Evolutionary conservation across 2,329 filamentous ascomycete genomes (phyloP).

Genomic region (Fusarium tanahbumbuense): DNA sequence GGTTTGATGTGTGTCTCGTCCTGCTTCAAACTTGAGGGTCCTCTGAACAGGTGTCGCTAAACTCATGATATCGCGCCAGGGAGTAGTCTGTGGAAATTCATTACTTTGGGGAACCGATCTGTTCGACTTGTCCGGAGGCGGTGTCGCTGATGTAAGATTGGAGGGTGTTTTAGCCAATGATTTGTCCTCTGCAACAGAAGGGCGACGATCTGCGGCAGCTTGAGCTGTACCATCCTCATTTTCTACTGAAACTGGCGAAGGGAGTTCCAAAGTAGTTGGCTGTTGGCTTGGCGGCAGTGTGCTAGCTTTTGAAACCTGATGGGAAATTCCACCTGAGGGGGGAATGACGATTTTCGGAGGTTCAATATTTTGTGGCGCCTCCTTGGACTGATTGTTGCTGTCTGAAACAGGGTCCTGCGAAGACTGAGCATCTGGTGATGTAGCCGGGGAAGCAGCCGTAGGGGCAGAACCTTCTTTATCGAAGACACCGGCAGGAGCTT

Average conservation of each 20-base stretch:
- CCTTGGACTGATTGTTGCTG: conserved; percentile 22
- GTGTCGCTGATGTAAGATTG: conserved; percentile 51
- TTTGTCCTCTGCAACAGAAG: conserved; percentile 61
- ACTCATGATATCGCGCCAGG: conserved; percentile 82
- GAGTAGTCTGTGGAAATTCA: conserved; percentile 55
- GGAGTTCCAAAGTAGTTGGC: conserved; percentile 51
- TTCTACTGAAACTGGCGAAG: conserved; percentile 57
- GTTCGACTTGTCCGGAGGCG: conserved; percentile 49
- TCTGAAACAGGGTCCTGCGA: conserved; percentile 26
- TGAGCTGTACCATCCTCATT: conserved; percentile 48
- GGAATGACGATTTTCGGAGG: conserved; percentile 40
- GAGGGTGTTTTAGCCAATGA: conserved; percentile 51
- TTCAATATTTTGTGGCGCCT: conserved; percentile 24
- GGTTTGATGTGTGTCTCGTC: conserved; percentile 74
- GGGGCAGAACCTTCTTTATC: conserved; percentile 14
- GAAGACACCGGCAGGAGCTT: conserved; percentile 15
- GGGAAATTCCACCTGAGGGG: conserved; percentile 37
- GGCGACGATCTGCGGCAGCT: conserved; percentile 42
- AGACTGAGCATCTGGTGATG: conserved; percentile 23
- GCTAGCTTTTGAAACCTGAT: conserved; percentile 43
- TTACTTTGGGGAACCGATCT: conserved; percentile 24
- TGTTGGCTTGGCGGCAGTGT: conserved; percentile 37
- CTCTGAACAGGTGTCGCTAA: conserved; percentile 74
- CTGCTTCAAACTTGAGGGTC: conserved; percentile 78
- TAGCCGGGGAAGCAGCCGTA: conserved; percentile 24